Evolutionary conservation across 129 eudicot species (phyloP).

Genomic region (Glebionis coronaria): DNA sequence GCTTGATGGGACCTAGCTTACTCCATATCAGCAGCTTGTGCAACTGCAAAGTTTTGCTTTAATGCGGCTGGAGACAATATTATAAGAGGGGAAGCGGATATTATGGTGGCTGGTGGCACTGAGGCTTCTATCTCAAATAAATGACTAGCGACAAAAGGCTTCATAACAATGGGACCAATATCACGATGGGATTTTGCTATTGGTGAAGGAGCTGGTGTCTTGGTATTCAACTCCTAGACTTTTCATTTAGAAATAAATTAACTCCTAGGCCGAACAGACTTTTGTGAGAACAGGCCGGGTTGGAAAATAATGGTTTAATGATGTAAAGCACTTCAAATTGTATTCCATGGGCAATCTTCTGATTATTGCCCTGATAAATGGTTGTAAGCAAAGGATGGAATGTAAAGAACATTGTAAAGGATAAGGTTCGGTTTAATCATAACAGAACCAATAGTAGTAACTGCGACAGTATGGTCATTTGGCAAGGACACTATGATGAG

Average conservation of each 20-base stretch:
- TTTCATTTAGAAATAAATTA: not conserved
- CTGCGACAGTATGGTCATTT: too few relatives aligned
- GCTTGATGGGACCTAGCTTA: conserved; percentile 88
- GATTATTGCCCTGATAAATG: too few relatives aligned
- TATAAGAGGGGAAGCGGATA: conserved; percentile 71
- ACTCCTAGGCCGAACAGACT: not conserved
- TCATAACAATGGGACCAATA: too few relatives aligned
- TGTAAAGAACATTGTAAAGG: too few relatives aligned
- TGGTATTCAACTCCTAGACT: conserved; percentile 40
- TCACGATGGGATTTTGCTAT: conserved; percentile 77
- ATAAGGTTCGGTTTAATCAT: too few relatives aligned
- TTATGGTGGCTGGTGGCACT: conserved; percentile 79
- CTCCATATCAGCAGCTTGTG: conserved; percentile 85
- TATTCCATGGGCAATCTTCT: too few relatives aligned
- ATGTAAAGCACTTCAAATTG: too few relatives aligned
- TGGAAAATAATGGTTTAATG: too few relatives aligned
- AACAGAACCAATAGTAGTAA: too few relatives aligned
- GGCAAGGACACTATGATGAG: too few relatives aligned
- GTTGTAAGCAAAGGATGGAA: too few relatives aligned
- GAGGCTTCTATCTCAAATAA: conserved; percentile 56
- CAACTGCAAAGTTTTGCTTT: conserved; percentile 78
- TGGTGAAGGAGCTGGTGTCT: conserved; percentile 25
- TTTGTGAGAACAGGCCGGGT: too few relatives aligned
- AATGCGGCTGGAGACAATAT: conserved; percentile 80
- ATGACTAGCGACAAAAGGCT: conserved; percentile 26